phyloP scores from a whole-genome alignment of 495 filamentous ascomycete genomes.

The Penicillium bovifimosum region DNA sequence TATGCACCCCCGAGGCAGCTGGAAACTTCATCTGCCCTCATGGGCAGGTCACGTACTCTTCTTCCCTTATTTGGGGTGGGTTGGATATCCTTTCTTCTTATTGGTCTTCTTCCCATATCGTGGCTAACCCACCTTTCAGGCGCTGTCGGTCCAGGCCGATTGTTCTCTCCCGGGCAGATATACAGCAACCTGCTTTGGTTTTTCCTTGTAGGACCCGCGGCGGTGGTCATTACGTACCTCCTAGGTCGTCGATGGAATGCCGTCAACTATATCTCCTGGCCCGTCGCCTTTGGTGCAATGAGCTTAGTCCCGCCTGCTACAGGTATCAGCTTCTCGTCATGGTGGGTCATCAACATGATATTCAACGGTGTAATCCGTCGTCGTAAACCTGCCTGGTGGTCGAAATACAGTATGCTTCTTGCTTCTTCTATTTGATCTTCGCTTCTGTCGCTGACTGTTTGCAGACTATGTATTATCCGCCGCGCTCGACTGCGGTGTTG shows the following conservation, averaged over 20 bases:
- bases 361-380: conserved; percentile 59
- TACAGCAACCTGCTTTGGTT: conserved; percentile 61
- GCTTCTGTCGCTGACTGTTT: conserved; percentile 43
- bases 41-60: conserved; percentile 62
- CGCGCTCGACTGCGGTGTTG: conserved; percentile 57
- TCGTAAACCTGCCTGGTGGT: conserved; percentile 61
- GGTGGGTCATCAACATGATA: conserved; percentile 59
- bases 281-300: conserved; percentile 63
- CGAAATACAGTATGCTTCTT: conserved; percentile 46
- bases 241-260: conserved; percentile 48
- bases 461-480: conserved; percentile 58
- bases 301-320: conserved; percentile 60
- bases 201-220: conserved; percentile 54
- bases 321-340: conserved; percentile 63
- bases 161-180: conserved; percentile 63
- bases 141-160: conserved; percentile 57
- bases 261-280: conserved; percentile 55
- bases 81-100: neutral
- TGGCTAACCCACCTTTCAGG: conserved; percentile 16
- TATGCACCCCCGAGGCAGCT: conserved; percentile 55
- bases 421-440: conserved; percentile 38
- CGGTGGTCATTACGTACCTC: conserved; percentile 53
- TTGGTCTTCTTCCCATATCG: neutral
- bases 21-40: conserved; percentile 66
- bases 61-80: conserved; percentile 62